phyloP scores from a whole-genome alignment of 2,329 filamentous ascomycete species.

The Colletotrichum gigasporum region DNA sequence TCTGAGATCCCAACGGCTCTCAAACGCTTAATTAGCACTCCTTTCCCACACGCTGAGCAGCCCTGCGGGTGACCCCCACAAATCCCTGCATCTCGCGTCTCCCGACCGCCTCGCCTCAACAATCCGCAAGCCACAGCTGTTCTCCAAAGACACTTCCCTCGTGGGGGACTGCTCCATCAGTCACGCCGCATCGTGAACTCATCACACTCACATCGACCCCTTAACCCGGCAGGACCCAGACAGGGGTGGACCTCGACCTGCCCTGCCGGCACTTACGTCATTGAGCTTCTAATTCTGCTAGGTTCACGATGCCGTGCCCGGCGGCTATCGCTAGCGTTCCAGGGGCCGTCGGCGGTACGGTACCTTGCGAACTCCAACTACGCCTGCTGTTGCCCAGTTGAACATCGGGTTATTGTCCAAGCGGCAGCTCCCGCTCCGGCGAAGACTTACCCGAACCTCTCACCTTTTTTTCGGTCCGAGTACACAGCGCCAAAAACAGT shows the following conservation, averaged over 20 bases:
- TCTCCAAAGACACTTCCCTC: constrained; percentile 6
- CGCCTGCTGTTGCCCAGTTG: constrained; percentile 2
- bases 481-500: background rate
- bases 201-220: background rate
- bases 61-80: constrained; percentile 16
- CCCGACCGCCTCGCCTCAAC: constrained; percentile 27
- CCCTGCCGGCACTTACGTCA: constrained; percentile 23
- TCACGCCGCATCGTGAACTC: constrained; percentile 12
- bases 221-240: background rate
- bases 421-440: constrained; percentile 2
- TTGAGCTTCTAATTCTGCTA: constrained; percentile 8
- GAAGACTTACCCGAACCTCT: constrained; percentile 4
- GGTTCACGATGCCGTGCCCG: constrained; percentile 26
- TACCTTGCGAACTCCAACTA: background rate
- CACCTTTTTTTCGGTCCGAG: constrained; percentile 4
- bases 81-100: constrained; percentile 18
- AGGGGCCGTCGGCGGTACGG: constrained; percentile 18
- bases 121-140: constrained; percentile 9
- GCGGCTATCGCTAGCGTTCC: constrained; percentile 24
- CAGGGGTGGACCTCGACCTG: constrained; percentile 3
- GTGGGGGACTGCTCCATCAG: background rate
- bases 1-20: background rate
- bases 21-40: background rate
- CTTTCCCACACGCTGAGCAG: background rate
- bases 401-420: background rate